These are phyloP conservation scores for Elaeis guineensis DNA, from an alignment of 176 grass and related monocot genomes.

Conservation along the genomic window DNA sequence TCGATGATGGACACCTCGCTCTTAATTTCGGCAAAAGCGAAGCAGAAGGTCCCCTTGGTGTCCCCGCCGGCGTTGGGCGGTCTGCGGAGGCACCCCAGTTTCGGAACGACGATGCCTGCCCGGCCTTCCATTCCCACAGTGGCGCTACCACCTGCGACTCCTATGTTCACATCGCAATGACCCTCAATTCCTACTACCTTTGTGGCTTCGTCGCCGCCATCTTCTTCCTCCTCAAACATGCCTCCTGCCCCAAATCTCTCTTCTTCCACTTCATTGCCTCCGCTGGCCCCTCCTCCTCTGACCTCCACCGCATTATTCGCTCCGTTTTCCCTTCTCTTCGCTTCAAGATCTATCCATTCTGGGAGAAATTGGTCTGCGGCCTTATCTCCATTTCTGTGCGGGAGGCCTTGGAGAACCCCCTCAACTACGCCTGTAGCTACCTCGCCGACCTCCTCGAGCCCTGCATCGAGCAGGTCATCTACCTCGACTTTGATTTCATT, in stretches of 20 bases:
- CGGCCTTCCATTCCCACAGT: background rate
- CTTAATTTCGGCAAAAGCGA: no score
- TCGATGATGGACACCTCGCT: no score
- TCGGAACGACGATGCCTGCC: slow-evolving; percentile 63
- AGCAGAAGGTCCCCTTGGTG: no score
- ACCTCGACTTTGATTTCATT: slow-evolving; percentile 67
- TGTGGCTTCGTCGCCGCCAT: slow-evolving; percentile 83
- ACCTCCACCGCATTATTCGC: slow-evolving; percentile 28
- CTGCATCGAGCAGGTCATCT: slow-evolving; percentile 50
- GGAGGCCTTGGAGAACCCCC: slow-evolving; percentile 68
- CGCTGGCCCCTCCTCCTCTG: background rate
- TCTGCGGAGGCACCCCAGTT: slow-evolving; percentile 85
- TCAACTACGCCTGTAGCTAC: slow-evolving; percentile 71
- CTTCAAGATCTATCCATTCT: slow-evolving; percentile 78
- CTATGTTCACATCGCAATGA: slow-evolving; percentile 86
- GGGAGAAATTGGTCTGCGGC: slow-evolving; percentile 25
- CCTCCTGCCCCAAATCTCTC: slow-evolving; percentile 64
- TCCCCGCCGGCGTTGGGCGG: slow-evolving; percentile 1
- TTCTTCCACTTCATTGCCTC: slow-evolving; percentile 78
- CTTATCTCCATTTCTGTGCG: slow-evolving; percentile 87
- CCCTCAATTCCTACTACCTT: slow-evolving; percentile 91
- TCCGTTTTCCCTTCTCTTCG: slow-evolving; percentile 71
- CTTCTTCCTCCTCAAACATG: slow-evolving; percentile 77
- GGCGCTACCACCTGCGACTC: slow-evolving; percentile 54
- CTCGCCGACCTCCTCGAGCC: slow-evolving; percentile 62